Evolutionary conservation across 805 yeast species (phyloP), one percentile per base, ranked within the genome.

Genomic region (Lachancea fermentati): DNA sequence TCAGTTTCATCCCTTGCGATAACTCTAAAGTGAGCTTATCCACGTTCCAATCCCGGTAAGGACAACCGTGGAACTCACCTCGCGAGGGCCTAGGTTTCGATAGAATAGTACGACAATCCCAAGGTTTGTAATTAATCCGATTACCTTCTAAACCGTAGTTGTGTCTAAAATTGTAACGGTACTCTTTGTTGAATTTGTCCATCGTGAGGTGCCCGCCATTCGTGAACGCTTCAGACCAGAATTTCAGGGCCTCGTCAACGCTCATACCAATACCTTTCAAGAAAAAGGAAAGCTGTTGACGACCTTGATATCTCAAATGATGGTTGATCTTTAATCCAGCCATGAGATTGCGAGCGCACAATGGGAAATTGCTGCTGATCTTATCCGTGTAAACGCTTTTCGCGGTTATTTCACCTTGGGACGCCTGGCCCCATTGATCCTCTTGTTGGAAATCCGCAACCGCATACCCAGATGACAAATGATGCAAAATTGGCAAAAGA

Each of bases 91-190:
- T 74, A 5, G 87, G 86, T 50, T 80, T 80, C 19, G 78, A 70
- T 43, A 86, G 62, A 31, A 93, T 86, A 1, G 81, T 78, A 30
- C 78, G 75, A 67, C 97, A 93, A 57, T 81, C 84, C 81, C 83
- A 76, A 3, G 97, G 95, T 52, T 76, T 76, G 63, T 87, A 88
- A 52, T 87, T 85, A 52, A 78, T 82, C 45, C 96, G 69, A 9
- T 82, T 81, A 50, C 98, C 99, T 64, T 86, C 96, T 43, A 86
- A 68, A 36, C 97, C 99, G 59, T 91, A 93, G 46, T 73, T 75
- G 62, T 93, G 97, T 45, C 95, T 74, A 54, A 93, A 77, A 52
- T 85, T 85, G 69, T 93, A 93, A 45, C 77, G 72, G 68, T 91
- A 89, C 56, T 91, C 95, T 63, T 88, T 89, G 60, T 81, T 78